Evolutionary conservation across 306 rosid genomes (phyloP), one percentile per base, ranked within the genome.

Genomic region (Nissolia schottii): DNA sequence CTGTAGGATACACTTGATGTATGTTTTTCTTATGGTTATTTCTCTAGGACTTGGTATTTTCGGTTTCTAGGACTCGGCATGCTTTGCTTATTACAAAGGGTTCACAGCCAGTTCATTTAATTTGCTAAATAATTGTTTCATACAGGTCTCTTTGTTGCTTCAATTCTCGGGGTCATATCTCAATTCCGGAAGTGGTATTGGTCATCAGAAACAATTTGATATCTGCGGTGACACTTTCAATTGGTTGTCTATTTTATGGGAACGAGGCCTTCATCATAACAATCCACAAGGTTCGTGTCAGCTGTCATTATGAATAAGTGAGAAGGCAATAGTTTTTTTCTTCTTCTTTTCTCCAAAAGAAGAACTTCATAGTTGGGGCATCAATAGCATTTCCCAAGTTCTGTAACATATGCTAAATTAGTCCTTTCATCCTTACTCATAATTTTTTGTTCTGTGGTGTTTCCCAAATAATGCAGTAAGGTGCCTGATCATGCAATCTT

Each of bases 201-300:
- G 40, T 70, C 76, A 80, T 69, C 83, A 78, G 75, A 70, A 79
- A 73, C 88, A 74, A 63, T 60, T 86, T 24, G 84, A 80, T 86
- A 76, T 41, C 15, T 67, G 54, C 13, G 83, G 84, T 1, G 87
- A 86, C 75, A 75, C 83, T 76, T 87, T 83, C 72, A 79, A 77
- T 59, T 93, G 98, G 98, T 70, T 93, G 68, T 82, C 94, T 28
- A 89, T 93, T 78, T 84, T 93, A 81, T 93, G 98, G 98, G 96
- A 89, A 60, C 84, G 89, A 34, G 98, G 96, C 41, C 92, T 93
- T 80, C 87, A 65, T 71, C 98, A 93, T 62, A 94, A 85, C 72
- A 93, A 93, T 79, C 98, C 98, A 72, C 91, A 84, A 80, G 97
- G 98, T 90, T 77, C 37, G 78, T 62, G 67, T 70, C 67, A 54